Evolutionary conservation across 257 asterid species (phyloP).

Genomic region (Mentha longifolia): DNA sequence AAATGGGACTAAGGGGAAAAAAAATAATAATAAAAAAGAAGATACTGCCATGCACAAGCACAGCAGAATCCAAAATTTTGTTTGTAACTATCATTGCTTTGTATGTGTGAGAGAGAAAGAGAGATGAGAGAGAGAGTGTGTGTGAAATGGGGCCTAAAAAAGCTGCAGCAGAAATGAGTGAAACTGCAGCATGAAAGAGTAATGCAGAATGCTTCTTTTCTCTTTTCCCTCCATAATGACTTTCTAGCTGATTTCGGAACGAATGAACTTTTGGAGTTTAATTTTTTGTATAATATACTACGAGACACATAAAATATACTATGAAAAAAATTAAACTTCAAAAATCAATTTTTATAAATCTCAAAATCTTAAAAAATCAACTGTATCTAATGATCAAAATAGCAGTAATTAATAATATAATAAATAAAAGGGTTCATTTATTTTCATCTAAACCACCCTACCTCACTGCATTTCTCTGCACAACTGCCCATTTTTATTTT

Average conservation of each 20-base stretch:
- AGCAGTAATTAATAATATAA: too few relatives aligned
- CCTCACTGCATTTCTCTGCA: slow-evolving; percentile 27
- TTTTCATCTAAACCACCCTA: slow-evolving; percentile 29
- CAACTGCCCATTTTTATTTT: not conserved
- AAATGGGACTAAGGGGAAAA: slow-evolving; percentile 19
- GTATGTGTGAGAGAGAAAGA: slow-evolving; percentile 19
- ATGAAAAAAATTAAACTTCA: too few relatives aligned
- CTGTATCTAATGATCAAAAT: too few relatives aligned
- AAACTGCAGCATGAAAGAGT: slow-evolving; percentile 59
- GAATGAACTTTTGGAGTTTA: too few relatives aligned
- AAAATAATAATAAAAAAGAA: too few relatives aligned
- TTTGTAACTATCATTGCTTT: slow-evolving; percentile 43
- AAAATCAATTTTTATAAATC: too few relatives aligned
- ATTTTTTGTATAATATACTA: too few relatives aligned
- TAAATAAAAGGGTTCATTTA: not conserved
- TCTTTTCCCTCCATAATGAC: too few relatives aligned
- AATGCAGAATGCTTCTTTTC: slow-evolving; percentile 32
- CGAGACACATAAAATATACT: too few relatives aligned
- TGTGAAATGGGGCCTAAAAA: slow-evolving; percentile 59
- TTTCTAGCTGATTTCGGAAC: too few relatives aligned
- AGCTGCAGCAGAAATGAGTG: slow-evolving; percentile 90
- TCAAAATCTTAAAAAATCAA: too few relatives aligned
- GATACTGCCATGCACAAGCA: slow-evolving; percentile 47
- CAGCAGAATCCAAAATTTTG: slow-evolving; percentile 39
- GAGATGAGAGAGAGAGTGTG: slow-evolving; percentile 18